A percentile compares a stretch with the other conserved stretches of the same genome.
phyloP scores from a whole-genome alignment of 2,329 filamentous ascomycete genomes.

The Trichophyton benhamiae region DNA sequence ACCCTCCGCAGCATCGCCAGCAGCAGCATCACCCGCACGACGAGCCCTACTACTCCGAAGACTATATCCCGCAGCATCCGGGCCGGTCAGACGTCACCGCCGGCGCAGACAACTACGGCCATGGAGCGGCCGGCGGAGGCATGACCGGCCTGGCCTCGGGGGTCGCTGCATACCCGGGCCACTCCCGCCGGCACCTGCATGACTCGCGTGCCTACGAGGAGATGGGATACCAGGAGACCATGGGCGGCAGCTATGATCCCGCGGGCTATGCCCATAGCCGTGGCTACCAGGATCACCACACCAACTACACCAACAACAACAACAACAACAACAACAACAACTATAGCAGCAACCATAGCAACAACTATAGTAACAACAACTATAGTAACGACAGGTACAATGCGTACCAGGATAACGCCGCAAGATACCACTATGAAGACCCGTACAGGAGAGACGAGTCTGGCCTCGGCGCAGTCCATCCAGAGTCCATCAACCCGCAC shows the following conservation, averaged over 20 bases:
- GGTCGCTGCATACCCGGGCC: conserved; percentile 42
- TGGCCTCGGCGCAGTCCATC: conserved; percentile 39
- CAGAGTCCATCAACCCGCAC: conserved; percentile 56
- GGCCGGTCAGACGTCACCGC: conserved; percentile 38
- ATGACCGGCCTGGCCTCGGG: conserved; percentile 43
- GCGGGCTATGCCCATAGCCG: background rate
- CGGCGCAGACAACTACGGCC: conserved; percentile 48
- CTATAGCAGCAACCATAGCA: background rate
- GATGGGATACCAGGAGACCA: conserved; percentile 53
- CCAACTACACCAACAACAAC: background rate
- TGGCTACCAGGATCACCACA: background rate
- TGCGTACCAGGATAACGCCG: background rate
- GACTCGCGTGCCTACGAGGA: conserved; percentile 40
- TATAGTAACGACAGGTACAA: background rate
- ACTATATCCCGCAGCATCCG: conserved; percentile 18
- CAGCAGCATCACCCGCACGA: background rate
- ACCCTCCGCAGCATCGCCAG: background rate
- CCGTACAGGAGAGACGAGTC: conserved; percentile 52
- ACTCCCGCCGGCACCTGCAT: background rate
- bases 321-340: background rate
- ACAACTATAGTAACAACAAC: background rate
- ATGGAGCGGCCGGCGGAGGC: conserved; percentile 42
- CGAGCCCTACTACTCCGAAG: background rate
- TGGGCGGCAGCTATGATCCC: conserved; percentile 31
- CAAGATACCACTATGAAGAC: conserved; percentile 40